These are phyloP conservation scores for Coemansia sp. DNA, from an alignment of 192 early-diverging fungal species.

Conservation along the genomic window DNA sequence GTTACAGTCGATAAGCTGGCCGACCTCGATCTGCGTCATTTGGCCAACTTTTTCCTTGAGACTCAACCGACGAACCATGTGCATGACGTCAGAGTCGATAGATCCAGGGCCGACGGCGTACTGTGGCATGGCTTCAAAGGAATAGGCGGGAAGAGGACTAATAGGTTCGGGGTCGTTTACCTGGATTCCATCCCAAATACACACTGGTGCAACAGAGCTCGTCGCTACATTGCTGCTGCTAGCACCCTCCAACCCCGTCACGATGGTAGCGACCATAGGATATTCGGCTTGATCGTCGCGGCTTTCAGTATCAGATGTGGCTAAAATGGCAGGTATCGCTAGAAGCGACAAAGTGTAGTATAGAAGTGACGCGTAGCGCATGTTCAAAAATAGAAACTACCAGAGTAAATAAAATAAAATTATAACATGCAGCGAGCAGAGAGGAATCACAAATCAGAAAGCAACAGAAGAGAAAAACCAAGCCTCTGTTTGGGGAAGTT, in stretches of 20 bases:
- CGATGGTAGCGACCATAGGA: not conserved
- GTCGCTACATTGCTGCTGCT: not conserved
- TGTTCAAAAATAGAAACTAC: not conserved
- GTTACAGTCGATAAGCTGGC: no score
- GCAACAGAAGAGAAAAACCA: not conserved
- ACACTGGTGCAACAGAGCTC: not conserved
- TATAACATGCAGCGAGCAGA: not conserved
- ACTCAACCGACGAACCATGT: slow-evolving; percentile 53
- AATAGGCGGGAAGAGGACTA: slow-evolving; percentile 17
- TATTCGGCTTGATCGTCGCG: not conserved
- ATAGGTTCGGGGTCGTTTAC: slow-evolving; percentile 21
- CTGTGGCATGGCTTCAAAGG: not conserved
- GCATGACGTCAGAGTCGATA: slow-evolving; percentile 60
- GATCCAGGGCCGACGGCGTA: not conserved
- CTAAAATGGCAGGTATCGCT: not conserved
- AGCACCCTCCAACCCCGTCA: not conserved
- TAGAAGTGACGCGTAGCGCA: not conserved
- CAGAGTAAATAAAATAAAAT: not conserved
- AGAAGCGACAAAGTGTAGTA: not conserved
- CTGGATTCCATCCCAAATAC: slow-evolving; percentile 18
- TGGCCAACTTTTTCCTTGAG: slow-evolving; percentile 68
- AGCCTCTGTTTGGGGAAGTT: not conserved
- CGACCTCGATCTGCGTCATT: slow-evolving; percentile 40
- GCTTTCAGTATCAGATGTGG: not conserved
- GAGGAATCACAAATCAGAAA: not conserved